Evolutionary conservation across 2,329 filamentous ascomycete species (phyloP), one percentile per base, ranked within the genome.

Genomic region (Penicillium verrucosum): DNA sequence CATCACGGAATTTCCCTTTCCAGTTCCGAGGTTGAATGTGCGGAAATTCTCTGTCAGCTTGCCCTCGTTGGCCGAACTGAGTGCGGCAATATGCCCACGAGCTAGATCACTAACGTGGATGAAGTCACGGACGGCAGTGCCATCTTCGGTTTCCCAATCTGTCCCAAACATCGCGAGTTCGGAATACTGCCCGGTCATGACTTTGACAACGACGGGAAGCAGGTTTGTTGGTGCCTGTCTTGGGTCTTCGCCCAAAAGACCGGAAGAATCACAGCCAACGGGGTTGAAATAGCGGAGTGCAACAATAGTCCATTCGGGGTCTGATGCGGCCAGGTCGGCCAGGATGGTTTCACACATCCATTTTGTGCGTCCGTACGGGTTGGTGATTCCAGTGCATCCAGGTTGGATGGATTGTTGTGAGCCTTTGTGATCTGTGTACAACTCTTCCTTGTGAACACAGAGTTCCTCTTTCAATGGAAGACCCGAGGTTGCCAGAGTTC

Each of bases 241-340:
- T 25, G 86, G 85, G 68, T 87, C 83, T 72, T 88, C 86, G 18
- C 85, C 83, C 11, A 88, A 75, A 7, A 86, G 73, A 16, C 85
- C 86, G 3, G 84, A 86, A 27, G 82, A 76, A 65, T 88, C 83
- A 68, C 84, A 87, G 8, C 86, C 85, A 51, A 87, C 82, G 0
- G 85, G 86, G 60, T 88, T 88, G 75, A 88, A 88, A 71, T 88
- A 88, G 30, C 85, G 79, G 29, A 88, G 75, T 5, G 84, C 83
- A 34, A 84, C 82, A 61, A 87, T 84, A 16, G 80, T 81, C 84
- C 85, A 87, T 25, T 80, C 78, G 6, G 83, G 79, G 68, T 88
- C 83, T 3, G 85, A 81, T 18, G 76, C 73, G 14, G 84, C 84
- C 40, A 85, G 72, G 66, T 88, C 86, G 14, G 82, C 82, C 14